A percentile compares a stretch with the other conserved stretches of the same genome.
phyloP scores from a whole-genome alignment of 352 stramenopile species.

The Phytopythium mirpurense region DNA sequence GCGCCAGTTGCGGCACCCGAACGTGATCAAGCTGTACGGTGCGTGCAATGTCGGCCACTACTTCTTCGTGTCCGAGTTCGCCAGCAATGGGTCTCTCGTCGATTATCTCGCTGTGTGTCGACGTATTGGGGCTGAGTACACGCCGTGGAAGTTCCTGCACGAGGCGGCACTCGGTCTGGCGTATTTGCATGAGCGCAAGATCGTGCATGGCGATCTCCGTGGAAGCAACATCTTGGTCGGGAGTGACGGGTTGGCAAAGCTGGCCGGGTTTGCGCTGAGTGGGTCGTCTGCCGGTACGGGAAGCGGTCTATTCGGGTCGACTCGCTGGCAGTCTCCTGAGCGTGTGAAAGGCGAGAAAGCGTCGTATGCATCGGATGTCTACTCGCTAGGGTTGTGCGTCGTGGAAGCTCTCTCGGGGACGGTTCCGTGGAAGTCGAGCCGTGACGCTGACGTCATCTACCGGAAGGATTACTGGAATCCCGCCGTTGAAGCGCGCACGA shows the following conservation, averaged over 20 bases:
- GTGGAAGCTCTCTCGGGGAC: neutral
- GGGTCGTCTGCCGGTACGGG: neutral
- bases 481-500: neutral
- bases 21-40: constrained; percentile 1
- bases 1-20: neutral
- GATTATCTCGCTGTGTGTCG: neutral
- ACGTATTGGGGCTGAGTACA: neutral
- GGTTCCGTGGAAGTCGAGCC: neutral
- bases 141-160: neutral
- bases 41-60: neutral
- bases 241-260: neutral
- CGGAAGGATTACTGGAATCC: neutral
- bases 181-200: constrained; percentile 1
- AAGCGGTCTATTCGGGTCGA: neutral
- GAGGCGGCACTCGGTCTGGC: neutral
- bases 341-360: neutral
- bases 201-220: neutral
- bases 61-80: neutral
- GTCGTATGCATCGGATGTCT: neutral
- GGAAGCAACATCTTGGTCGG: neutral
- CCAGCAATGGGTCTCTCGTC: neutral
- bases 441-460: neutral
- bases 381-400: neutral
- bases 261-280: neutral
- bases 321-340: neutral